These are phyloP conservation scores for Sporothrix phasma DNA, from an alignment of 2,329 filamentous ascomycete species.

Conservation along the genomic window DNA sequence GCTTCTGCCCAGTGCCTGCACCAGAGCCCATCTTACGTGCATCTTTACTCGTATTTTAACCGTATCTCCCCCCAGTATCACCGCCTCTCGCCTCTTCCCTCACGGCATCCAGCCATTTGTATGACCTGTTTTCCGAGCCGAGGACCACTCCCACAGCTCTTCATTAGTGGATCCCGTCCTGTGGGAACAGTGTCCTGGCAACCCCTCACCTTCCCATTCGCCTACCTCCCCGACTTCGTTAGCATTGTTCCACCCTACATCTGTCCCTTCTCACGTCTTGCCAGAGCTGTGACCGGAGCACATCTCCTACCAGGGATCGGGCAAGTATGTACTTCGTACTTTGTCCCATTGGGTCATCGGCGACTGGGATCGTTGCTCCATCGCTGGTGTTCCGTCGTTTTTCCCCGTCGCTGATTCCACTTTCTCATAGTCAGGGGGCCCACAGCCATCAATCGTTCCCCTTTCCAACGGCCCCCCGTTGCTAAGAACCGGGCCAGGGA, in stretches of 20 bases:
- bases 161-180: neutral
- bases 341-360: neutral
- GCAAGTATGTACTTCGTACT: neutral
- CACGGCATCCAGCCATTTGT: too few species aligned
- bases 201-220: too few species aligned
- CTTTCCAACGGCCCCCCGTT: slow-evolving; percentile 5
- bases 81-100: neutral
- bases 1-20: too few species aligned
- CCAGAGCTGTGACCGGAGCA: neutral
- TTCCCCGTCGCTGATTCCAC: neutral
- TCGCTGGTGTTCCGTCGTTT: neutral
- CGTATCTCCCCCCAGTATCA: neutral
- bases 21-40: too few species aligned
- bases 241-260: too few species aligned
- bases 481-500: neutral
- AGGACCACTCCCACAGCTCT: neutral
- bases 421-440: too few species aligned
- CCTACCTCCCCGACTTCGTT: too few species aligned
- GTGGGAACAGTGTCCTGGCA: too few species aligned
- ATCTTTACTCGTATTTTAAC: neutral
- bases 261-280: neutral
- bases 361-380: neutral
- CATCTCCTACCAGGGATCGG: neutral
- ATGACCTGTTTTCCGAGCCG: too few species aligned
- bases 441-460: too few species aligned